phyloP scores from a whole-genome alignment of 257 asterid species.

The Forsythia viridissima region DNA sequence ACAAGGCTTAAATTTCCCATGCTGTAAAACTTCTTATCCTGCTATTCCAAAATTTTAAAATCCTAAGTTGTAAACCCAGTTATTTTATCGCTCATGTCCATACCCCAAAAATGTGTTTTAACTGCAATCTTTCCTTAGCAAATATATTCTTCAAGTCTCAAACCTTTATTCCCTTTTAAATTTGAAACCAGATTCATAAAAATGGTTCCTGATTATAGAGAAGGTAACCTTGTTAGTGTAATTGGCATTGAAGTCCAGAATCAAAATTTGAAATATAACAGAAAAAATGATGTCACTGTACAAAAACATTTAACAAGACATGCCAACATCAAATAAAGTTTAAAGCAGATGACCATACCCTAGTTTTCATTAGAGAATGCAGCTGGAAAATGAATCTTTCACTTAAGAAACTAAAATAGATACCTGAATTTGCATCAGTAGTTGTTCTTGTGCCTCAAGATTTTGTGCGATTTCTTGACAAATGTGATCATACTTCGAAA shows the following conservation, averaged over 20 bases:
- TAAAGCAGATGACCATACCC: not conserved
- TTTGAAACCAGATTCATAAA: not conserved
- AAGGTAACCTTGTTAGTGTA: not conserved
- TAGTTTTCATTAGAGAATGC: not conserved
- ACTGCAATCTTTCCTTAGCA: not conserved
- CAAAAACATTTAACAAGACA: not conserved
- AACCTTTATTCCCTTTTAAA: not conserved
- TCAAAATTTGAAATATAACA: not conserved
- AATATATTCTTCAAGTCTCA: not conserved
- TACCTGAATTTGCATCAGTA: conserved; percentile 89
- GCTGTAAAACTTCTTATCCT: not conserved
- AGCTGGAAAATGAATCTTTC: not conserved
- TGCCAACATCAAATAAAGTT: not conserved
- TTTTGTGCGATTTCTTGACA: conserved; percentile 83
- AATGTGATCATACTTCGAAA: conserved; percentile 78
- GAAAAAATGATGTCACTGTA: not conserved
- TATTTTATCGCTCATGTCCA: not conserved
- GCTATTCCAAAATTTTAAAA: not conserved
- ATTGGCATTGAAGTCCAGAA: not conserved
- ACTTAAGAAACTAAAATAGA: conserved; percentile 5
- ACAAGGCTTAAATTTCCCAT: not conserved
- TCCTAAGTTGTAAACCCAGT: not conserved
- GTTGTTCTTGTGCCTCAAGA: conserved; percentile 78
- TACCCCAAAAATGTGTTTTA: not conserved
- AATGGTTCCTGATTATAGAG: not conserved